These are phyloP conservation scores for Geranium brycei DNA, from an alignment of 345 rosid genomes.

Conservation along the genomic window DNA sequence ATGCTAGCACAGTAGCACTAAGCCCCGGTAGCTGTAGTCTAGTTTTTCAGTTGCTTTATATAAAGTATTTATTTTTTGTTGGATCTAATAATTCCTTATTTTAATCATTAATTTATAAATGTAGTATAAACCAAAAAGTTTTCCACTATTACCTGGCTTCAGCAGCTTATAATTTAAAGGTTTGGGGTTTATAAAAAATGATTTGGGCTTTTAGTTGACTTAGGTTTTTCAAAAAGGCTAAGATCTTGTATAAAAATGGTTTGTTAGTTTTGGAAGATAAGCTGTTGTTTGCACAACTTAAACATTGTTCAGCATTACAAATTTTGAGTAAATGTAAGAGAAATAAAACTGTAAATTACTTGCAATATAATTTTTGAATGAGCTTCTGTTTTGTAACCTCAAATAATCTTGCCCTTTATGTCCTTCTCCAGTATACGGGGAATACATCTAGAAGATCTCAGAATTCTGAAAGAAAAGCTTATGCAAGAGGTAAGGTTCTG, in stretches of 20 bases:
- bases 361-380: neutral
- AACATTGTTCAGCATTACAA: too few relatives aligned
- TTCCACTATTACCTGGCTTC: neutral
- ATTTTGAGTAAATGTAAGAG: neutral
- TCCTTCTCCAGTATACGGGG: slow-evolving; percentile 60
- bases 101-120: too few relatives aligned
- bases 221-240: too few relatives aligned
- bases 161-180: neutral
- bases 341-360: neutral
- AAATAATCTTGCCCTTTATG: slow-evolving; percentile 4
- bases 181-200: neutral
- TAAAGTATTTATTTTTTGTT: too few relatives aligned
- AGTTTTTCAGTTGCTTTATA: neutral
- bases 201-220: too few relatives aligned
- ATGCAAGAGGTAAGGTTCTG: slow-evolving; percentile 59
- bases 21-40: neutral
- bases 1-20: too few relatives aligned
- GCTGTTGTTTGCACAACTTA: neutral
- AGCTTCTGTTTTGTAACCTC: neutral
- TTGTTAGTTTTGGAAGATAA: too few relatives aligned
- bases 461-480: slow-evolving; percentile 67
- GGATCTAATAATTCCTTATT: too few relatives aligned
- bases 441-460: slow-evolving; percentile 57
- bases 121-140: too few relatives aligned
- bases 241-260: too few relatives aligned